These are phyloP conservation scores for Sanghuangporus baumii DNA, from an alignment of 1,284 basidiomycete species.

Conservation along the genomic window DNA sequence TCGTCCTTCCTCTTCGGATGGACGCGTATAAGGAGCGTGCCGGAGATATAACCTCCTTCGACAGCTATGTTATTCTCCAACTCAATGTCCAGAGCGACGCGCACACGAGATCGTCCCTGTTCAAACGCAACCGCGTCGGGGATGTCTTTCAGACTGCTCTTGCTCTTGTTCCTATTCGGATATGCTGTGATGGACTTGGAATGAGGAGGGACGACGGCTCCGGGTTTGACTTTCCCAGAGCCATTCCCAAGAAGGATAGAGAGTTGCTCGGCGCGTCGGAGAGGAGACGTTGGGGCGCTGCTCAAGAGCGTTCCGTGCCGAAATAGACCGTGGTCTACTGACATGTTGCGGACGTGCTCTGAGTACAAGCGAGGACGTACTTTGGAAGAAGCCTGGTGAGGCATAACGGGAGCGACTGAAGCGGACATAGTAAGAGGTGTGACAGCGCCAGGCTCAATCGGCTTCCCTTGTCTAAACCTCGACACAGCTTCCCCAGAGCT, in stretches of 20 bases:
- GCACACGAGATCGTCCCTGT: constrained; percentile 61
- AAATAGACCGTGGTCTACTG: constrained; percentile 6
- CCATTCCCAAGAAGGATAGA: constrained; percentile 56
- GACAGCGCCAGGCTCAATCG: constrained; percentile 29
- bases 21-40: constrained; percentile 68
- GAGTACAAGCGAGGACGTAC: not conserved
- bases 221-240: constrained; percentile 47
- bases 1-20: constrained; percentile 33
- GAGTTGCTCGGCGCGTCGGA: constrained; percentile 48
- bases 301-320: constrained; percentile 50
- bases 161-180: constrained; percentile 8
- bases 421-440: constrained; percentile 26
- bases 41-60: constrained; percentile 76
- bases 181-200: not conserved
- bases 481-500: constrained; percentile 25
- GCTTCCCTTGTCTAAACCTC: constrained; percentile 34
- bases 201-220: constrained; percentile 39
- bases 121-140: constrained; percentile 29
- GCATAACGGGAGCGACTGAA: not conserved
- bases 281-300: constrained; percentile 36
- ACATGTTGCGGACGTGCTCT: constrained; percentile 5
- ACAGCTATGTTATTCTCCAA: constrained; percentile 76
- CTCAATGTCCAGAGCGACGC: constrained; percentile 81
- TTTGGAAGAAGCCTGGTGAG: not conserved
- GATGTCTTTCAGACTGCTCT: constrained; percentile 12